phyloP scores from a whole-genome alignment of 441 rosid species.

The Melastoma candidum region DNA sequence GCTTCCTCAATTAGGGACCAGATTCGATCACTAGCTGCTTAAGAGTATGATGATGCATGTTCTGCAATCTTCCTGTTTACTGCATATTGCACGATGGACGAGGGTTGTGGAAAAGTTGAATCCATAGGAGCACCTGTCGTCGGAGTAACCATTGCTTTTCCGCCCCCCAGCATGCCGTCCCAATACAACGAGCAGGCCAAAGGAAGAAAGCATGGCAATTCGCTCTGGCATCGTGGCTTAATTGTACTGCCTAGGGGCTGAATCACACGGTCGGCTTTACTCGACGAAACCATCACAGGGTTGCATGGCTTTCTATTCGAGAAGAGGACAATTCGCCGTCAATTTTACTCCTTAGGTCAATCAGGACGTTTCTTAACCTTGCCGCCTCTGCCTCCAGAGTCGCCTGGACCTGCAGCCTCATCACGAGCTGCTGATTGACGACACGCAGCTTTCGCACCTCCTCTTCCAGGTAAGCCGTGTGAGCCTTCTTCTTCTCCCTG shows the following conservation, averaged over 20 bases:
- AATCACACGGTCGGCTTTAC: conserved; percentile 30
- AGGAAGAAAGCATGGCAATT: conserved; percentile 25
- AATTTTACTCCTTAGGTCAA: conserved; percentile 41
- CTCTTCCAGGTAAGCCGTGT: conserved; percentile 54
- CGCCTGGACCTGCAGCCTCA: conserved; percentile 42
- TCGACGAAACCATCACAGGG: conserved; percentile 16
- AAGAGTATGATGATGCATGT: too few species aligned
- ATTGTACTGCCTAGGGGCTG: conserved; percentile 14
- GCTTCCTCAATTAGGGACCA: too few species aligned
- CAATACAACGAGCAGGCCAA: conserved; percentile 16
- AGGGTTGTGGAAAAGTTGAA: too few species aligned
- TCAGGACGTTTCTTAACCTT: conserved; percentile 40
- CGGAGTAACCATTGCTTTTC: conserved; percentile 8
- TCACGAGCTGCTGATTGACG: conserved; percentile 36
- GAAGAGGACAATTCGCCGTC: conserved; percentile 37
- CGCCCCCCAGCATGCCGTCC: conserved; percentile 19
- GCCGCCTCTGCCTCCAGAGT: conserved; percentile 39
- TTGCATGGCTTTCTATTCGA: conserved; percentile 35
- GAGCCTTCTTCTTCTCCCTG: conserved; percentile 73
- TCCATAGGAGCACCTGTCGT: too few species aligned
- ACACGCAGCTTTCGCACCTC: conserved; percentile 43
- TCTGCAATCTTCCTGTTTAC: too few species aligned
- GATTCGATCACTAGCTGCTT: too few species aligned
- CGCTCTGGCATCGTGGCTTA: conserved; percentile 14
- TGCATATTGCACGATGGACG: too few species aligned